A percentile compares a stretch with the other conserved stretches of the same genome.
Evolutionary conservation across 1,139 yeast species (phyloP).

Genomic region (Lodderomyces beijingensis): DNA sequence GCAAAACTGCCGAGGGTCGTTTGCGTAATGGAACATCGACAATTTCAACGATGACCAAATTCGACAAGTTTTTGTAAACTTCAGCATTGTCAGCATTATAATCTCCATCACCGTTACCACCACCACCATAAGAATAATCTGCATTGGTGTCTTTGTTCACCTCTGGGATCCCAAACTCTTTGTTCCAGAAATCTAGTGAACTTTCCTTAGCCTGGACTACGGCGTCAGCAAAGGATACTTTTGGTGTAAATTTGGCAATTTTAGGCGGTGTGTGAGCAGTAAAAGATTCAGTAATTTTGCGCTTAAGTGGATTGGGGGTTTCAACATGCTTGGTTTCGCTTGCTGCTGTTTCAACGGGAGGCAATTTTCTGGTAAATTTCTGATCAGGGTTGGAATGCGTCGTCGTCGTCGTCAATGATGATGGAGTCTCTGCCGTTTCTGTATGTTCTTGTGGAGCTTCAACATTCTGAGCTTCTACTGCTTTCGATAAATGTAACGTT

Average conservation of each 20-base stretch:
- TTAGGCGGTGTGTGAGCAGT: constrained; percentile 9
- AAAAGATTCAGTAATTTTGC: constrained; percentile 5
- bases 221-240: constrained; percentile 28
- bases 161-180: constrained; percentile 25
- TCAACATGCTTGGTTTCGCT: neutral
- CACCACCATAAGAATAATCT: constrained; percentile 6
- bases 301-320: constrained; percentile 1
- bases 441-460: neutral
- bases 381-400: neutral
- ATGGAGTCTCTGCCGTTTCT: neutral
- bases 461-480: neutral
- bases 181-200: constrained; percentile 22
- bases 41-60: constrained; percentile 35
- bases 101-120: constrained; percentile 10
- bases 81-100: constrained; percentile 3
- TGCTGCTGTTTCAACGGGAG: neutral
- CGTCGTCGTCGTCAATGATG: neutral
- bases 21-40: constrained; percentile 21
- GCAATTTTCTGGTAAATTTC: too few relatives aligned
- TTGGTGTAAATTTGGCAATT: constrained; percentile 16
- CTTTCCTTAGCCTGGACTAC: constrained; percentile 26
- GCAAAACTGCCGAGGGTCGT: constrained; percentile 1
- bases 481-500: neutral
- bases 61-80: constrained; percentile 13
- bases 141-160: constrained; percentile 8